A percentile compares a stretch with the other conserved stretches of the same genome.
These are phyloP conservation scores for Trametes gibbosa DNA, from an alignment of 768 basidiomycete genomes.

Conservation along the genomic window DNA sequence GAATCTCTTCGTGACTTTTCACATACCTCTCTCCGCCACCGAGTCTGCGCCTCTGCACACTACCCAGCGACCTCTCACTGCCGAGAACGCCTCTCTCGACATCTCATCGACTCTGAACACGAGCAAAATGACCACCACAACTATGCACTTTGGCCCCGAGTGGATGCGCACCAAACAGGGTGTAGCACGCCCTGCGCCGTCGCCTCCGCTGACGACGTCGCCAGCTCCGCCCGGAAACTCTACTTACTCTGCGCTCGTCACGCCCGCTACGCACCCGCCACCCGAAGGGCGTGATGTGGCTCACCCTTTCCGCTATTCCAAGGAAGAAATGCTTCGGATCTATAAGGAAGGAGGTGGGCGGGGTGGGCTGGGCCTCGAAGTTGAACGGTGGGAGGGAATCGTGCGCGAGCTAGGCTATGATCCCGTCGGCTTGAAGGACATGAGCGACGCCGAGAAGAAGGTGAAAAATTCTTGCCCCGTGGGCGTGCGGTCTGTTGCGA, in stretches of 20 bases:
- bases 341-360: constrained; percentile 77
- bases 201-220: constrained; percentile 46
- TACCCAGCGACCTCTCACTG: constrained; percentile 2
- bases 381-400: constrained; percentile 87
- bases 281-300: constrained; percentile 59
- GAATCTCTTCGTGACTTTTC: constrained; percentile 16
- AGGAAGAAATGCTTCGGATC: constrained; percentile 80
- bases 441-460: constrained; percentile 86
- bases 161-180: constrained; percentile 87
- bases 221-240: constrained; percentile 49
- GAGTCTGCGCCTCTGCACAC: constrained; percentile 13
- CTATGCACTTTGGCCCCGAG: constrained; percentile 90
- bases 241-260: constrained; percentile 71
- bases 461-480: constrained; percentile 38
- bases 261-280: constrained; percentile 46
- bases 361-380: constrained; percentile 76
- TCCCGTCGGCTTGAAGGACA: constrained; percentile 75
- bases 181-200: constrained; percentile 50
- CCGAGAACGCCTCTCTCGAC: constrained; percentile 10
- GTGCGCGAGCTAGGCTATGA: constrained; percentile 73
- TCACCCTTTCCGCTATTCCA: constrained; percentile 84
- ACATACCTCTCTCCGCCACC: constrained; percentile 14
- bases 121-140: constrained; percentile 51
- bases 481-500: not conserved
- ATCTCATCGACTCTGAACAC: not conserved